These are phyloP conservation scores for Xylaria cubensis DNA, from an alignment of 495 filamentous ascomycete genomes.

Conservation along the genomic window DNA sequence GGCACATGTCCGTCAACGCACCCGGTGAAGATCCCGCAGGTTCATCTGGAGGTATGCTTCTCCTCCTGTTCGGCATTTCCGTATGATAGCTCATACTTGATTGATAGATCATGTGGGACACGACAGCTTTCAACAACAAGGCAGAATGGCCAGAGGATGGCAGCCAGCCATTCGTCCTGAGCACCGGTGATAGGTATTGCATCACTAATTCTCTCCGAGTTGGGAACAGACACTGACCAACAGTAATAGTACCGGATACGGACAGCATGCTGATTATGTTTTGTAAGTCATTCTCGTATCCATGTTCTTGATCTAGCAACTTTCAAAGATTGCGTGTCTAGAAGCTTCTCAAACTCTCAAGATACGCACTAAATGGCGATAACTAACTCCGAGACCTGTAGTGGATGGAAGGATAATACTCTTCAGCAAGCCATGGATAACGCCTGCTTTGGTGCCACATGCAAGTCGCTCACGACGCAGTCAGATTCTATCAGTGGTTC, in stretches of 20 bases:
- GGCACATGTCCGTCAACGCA: conserved; percentile 47
- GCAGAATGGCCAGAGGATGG: conserved; percentile 51
- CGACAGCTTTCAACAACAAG: conserved; percentile 46
- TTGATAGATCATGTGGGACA: conserved; percentile 43
- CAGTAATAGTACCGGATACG: conserved; percentile 43
- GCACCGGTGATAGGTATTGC: conserved; percentile 48
- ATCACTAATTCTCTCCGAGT: background rate
- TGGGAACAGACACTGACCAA: background rate
- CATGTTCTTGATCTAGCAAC: no score
- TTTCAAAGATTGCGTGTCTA: no score
- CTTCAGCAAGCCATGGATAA: conserved; percentile 53
- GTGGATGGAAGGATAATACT: conserved; percentile 48
- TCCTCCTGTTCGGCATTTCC: background rate
- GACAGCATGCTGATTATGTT: conserved; percentile 54
- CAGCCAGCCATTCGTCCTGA: conserved; percentile 49
- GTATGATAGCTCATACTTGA: background rate
- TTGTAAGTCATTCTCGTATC: conserved; percentile 26
- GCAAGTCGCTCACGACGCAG: conserved; percentile 41
- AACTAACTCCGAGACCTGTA: no score
- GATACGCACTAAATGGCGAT: no score
- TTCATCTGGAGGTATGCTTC: conserved; percentile 41
- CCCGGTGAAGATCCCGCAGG: conserved; percentile 49
- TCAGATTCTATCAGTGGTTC: conserved; percentile 39
- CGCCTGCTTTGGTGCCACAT: conserved; percentile 45
- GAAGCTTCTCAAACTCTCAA: no score